phyloP scores from a whole-genome alignment of 345 rosid species.

The Brassica juncea region DNA sequence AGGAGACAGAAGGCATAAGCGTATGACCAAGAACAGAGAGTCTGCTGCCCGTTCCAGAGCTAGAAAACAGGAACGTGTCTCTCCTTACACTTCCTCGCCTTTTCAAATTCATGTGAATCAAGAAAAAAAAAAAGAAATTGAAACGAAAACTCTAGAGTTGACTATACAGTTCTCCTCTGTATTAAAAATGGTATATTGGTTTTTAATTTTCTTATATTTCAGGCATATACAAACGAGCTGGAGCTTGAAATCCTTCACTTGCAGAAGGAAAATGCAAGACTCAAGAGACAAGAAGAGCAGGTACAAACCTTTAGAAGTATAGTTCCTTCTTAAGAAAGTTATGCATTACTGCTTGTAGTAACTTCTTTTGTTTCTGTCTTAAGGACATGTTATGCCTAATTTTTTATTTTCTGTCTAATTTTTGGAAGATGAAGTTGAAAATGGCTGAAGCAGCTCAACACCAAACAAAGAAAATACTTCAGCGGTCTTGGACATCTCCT shows the following conservation, averaged over 20 bases:
- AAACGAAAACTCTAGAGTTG: neutral
- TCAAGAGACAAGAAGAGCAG: slow-evolving; percentile 59
- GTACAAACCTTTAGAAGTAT: slow-evolving; percentile 35
- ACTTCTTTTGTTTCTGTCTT: neutral
- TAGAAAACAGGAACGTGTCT: slow-evolving; percentile 60
- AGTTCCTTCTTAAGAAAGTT: neutral
- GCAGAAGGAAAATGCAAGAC: slow-evolving; percentile 61
- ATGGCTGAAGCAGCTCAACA: slow-evolving; percentile 48
- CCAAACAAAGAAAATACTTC: slow-evolving; percentile 49
- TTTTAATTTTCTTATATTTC: slow-evolving; percentile 8
- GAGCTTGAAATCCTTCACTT: slow-evolving; percentile 52
- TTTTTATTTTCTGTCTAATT: neutral
- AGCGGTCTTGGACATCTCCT: slow-evolving; percentile 69
- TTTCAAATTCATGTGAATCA: neutral
- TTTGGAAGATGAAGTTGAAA: slow-evolving; percentile 44
- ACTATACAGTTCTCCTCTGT: neutral
- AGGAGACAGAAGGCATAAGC: slow-evolving; percentile 55
- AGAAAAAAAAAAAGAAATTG: neutral
- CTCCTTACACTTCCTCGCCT: neutral
- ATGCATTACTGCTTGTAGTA: neutral
- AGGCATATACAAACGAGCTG: slow-evolving; percentile 73
- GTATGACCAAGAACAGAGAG: slow-evolving; percentile 81
- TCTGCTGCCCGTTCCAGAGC: slow-evolving; percentile 90
- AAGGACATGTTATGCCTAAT: neutral
- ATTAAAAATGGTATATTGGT: neutral